A percentile compares a stretch with the other conserved stretches of the same genome.
Conservation (phyloP, 2,329 filamentous ascomycete genomes). For the Zymoseptoria pseudotritici region DNA sequence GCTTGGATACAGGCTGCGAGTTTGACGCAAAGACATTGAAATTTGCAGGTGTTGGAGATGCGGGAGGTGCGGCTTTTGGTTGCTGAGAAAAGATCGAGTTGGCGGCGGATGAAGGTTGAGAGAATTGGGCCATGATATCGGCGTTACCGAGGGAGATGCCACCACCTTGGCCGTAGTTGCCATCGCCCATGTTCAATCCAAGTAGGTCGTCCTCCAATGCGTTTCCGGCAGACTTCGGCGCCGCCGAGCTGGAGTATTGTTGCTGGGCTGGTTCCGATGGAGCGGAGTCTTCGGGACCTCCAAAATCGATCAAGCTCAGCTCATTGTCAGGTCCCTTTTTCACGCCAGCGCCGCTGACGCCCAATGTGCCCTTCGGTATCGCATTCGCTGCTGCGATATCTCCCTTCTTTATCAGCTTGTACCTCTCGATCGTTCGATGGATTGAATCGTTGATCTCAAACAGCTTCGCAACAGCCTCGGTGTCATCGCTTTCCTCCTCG, state of each 20-base stretch:
- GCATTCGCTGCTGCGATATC: slow-evolving; percentile 76
- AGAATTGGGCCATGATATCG: slow-evolving; percentile 30
- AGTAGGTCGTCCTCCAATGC: slow-evolving; percentile 85
- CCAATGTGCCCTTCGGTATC: slow-evolving; percentile 73
- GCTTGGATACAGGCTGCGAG: slow-evolving; percentile 37
- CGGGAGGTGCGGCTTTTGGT: slow-evolving; percentile 10
- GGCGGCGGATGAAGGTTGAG: slow-evolving; percentile 20
- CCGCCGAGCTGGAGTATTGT: slow-evolving; percentile 29
- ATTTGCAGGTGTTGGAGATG: slow-evolving; percentile 39
- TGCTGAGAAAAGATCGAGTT: slow-evolving; percentile 26
- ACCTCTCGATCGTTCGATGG: slow-evolving; percentile 89
- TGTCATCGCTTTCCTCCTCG: slow-evolving; percentile 94
- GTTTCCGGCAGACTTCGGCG: slow-evolving; percentile 46
- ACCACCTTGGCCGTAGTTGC: slow-evolving; percentile 64
- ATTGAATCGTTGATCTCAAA: slow-evolving; percentile 99
- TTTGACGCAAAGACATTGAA: slow-evolving; percentile 52
- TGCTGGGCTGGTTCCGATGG: slow-evolving; percentile 17
- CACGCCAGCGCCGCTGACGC: slow-evolving; percentile 56
- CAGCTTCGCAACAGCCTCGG: slow-evolving; percentile 89
- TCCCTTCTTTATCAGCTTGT: slow-evolving; percentile 92
- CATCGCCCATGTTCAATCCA: slow-evolving; percentile 72
- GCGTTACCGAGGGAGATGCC: slow-evolving; percentile 66
- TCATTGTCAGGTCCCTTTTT: slow-evolving; percentile 65
- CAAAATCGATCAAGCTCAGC: slow-evolving; percentile 89
- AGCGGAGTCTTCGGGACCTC: slow-evolving; percentile 52